These are phyloP conservation scores for Phylloporus sp. DNA, from an alignment of 1,284 basidiomycete genomes.

Conservation along the genomic window DNA sequence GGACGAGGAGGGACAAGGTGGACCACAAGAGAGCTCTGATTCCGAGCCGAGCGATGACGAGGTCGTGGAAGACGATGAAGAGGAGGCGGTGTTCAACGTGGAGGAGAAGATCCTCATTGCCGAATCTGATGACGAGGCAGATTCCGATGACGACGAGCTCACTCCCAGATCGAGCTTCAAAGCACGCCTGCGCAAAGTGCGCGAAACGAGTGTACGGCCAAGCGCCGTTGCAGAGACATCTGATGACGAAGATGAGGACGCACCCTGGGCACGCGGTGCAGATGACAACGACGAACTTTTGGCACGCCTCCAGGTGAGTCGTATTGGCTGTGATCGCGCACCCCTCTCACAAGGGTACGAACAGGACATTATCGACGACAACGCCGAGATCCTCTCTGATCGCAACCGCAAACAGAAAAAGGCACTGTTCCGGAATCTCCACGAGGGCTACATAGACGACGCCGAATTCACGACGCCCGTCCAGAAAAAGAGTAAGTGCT, in stretches of 20 bases:
- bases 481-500: constrained; percentile 32
- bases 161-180: constrained; percentile 63
- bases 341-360: constrained; percentile 11
- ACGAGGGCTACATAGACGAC: constrained; percentile 60
- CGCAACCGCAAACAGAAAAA: constrained; percentile 63
- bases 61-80: constrained; percentile 9
- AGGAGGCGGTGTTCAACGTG: constrained; percentile 26
- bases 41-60: constrained; percentile 35
- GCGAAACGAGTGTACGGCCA: constrained; percentile 42
- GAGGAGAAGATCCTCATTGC: constrained; percentile 35
- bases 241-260: constrained; percentile 42
- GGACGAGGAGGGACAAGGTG: constrained; percentile 51
- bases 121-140: constrained; percentile 38
- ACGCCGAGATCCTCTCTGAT: constrained; percentile 45
- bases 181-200: constrained; percentile 54
- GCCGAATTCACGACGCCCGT: constrained; percentile 42
- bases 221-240: constrained; percentile 29
- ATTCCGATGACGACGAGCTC: constrained; percentile 39
- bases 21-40: constrained; percentile 26
- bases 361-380: constrained; percentile 57
- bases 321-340: background rate
- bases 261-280: constrained; percentile 58
- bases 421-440: constrained; percentile 69
- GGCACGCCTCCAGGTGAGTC: constrained; percentile 65
- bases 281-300: constrained; percentile 73